A percentile compares a stretch with the other conserved stretches of the same genome.
These are phyloP conservation scores for Yamadazyma taylorii DNA, from an alignment of 1,139 yeast species.

Conservation along the genomic window DNA sequence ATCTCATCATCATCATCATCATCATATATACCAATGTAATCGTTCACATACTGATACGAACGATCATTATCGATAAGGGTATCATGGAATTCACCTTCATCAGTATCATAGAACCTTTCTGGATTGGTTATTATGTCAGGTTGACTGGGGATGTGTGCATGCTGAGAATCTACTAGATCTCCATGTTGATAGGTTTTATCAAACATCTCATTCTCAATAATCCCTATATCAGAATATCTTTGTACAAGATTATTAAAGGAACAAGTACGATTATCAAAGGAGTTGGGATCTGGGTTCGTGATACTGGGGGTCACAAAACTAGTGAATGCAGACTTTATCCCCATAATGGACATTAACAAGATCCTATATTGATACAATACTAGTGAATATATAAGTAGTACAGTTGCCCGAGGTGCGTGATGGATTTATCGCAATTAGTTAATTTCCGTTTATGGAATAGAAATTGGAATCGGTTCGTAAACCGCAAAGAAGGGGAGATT, in stretches of 20 bases:
- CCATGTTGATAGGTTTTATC: background rate
- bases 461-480: background rate
- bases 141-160: too few species aligned
- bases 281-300: constrained; percentile 12
- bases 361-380: too few species aligned
- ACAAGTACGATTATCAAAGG: too few species aligned
- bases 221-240: constrained; percentile 4
- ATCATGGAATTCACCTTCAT: constrained; percentile 2
- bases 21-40: background rate
- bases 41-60: background rate
- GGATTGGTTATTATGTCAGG: too few species aligned
- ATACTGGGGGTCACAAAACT: constrained; percentile 17
- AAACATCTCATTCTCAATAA: constrained; percentile 4
- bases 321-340: constrained; percentile 12
- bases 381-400: background rate
- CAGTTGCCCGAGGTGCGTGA: background rate
- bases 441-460: background rate
- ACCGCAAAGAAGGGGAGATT: too few species aligned
- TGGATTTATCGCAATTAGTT: background rate
- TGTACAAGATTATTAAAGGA: background rate
- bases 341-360: constrained; percentile 7
- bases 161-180: too few species aligned
- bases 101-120: too few species aligned
- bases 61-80: background rate
- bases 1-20: constrained; percentile 1